phyloP scores from a whole-genome alignment of 202 grass and related monocot species.

The Musa balbisiana region DNA sequence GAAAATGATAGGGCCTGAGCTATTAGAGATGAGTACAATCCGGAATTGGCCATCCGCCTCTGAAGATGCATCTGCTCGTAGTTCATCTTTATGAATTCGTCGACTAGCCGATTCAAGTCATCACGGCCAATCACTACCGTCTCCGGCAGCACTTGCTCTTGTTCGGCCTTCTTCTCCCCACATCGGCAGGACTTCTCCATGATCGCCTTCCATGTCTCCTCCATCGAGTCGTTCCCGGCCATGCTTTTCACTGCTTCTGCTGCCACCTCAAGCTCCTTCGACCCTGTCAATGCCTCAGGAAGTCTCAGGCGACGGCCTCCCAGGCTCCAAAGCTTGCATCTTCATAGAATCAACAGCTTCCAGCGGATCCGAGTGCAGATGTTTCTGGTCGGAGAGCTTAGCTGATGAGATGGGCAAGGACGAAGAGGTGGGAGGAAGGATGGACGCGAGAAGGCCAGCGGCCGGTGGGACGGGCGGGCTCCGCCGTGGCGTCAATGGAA shows the following conservation, averaged over 20 bases:
- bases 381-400: conserved; percentile 19
- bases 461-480: background rate
- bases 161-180: background rate
- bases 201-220: conserved; percentile 10
- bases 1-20: no score
- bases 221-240: conserved; percentile 2
- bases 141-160: background rate
- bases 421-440: background rate
- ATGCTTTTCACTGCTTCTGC: background rate
- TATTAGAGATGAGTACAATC: background rate
- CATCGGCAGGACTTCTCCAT: background rate
- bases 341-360: background rate
- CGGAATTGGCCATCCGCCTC: background rate
- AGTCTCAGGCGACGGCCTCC: background rate
- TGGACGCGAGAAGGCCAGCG: background rate
- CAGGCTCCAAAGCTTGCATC: background rate
- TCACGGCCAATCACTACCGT: background rate
- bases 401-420: conserved; percentile 12
- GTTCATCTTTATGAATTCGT: conserved; percentile 13
- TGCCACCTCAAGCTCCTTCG: background rate
- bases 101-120: conserved; percentile 1
- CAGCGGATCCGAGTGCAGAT: background rate
- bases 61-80: conserved; percentile 2
- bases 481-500: background rate
- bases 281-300: background rate